Conservation (phyloP, 768 basidiomycete genomes). For the Hericium coralloides region DNA sequence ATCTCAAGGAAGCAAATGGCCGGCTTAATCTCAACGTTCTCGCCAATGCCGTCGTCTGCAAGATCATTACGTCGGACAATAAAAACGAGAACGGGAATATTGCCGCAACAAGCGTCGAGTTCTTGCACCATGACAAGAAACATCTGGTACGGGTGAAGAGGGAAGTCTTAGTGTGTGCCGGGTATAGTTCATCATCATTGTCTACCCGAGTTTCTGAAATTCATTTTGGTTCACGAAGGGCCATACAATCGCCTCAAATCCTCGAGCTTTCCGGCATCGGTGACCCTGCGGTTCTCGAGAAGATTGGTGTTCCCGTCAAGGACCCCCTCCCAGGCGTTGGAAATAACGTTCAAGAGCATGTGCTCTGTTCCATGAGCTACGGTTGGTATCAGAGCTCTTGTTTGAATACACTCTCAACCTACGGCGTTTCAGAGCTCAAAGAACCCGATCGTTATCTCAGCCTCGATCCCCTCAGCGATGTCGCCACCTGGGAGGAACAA, state of each 20-base stretch:
- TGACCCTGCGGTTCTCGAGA: constrained; percentile 19
- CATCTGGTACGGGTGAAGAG: constrained; percentile 26
- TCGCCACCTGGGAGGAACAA: constrained; percentile 9
- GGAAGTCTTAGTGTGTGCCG: constrained; percentile 37
- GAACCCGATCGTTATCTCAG: not conserved
- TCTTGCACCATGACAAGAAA: constrained; percentile 17
- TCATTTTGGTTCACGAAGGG: not conserved
- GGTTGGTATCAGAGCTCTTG: not conserved
- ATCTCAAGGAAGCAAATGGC: not conserved
- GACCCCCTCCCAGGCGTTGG: constrained; percentile 35
- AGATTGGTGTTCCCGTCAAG: constrained; percentile 20
- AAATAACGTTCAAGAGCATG: constrained; percentile 7
- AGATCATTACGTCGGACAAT: constrained; percentile 9
- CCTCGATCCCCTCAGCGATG: constrained; percentile 12
- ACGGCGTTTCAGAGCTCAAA: not conserved
- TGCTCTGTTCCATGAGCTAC: not conserved
- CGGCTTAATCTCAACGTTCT: constrained; percentile 6
- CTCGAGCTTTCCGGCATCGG: constrained; percentile 37
- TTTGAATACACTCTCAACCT: too few relatives aligned
- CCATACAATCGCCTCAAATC: constrained; percentile 10
- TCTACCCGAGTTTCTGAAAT: too few relatives aligned
- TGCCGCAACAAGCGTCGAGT: constrained; percentile 27
- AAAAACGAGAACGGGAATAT: constrained; percentile 3
- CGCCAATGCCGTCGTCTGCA: constrained; percentile 9
- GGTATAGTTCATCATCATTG: constrained; percentile 17